phyloP scores from a whole-genome alignment of 345 rosid species.

The Syzygium grande region DNA sequence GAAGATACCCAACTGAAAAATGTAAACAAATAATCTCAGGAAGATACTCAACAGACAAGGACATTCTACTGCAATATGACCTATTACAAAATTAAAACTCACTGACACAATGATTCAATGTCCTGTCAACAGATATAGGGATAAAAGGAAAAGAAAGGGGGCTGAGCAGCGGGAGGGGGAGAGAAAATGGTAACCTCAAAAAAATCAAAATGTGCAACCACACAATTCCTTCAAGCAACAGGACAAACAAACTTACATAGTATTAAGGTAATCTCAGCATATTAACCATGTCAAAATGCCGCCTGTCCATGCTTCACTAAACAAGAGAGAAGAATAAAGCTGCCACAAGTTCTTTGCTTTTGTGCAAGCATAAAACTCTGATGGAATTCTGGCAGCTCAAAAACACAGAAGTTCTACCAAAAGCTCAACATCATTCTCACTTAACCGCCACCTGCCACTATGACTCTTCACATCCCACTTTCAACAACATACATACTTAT shows the following conservation, averaged over 20 bases:
- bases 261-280: not conserved
- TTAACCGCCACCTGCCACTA: not conserved
- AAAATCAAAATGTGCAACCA: not conserved
- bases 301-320: not conserved
- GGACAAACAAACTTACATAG: not conserved
- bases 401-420: not conserved
- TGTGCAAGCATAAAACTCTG: not conserved
- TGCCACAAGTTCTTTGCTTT: not conserved
- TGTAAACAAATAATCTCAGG: not conserved
- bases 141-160: not conserved
- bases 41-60: not conserved
- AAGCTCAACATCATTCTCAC: not conserved
- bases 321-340: not conserved
- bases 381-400: not conserved
- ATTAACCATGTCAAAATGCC: not conserved
- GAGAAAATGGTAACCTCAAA: not conserved
- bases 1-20: not conserved
- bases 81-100: not conserved
- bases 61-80: not conserved
- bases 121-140: not conserved
- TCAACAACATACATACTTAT: not conserved
- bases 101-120: not conserved
- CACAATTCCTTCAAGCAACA: not conserved
- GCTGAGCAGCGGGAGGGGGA: not conserved
- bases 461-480: not conserved